Evolutionary conservation across 1,139 yeast genomes (phyloP).

Genomic region (Geotrichum reessii): DNA sequence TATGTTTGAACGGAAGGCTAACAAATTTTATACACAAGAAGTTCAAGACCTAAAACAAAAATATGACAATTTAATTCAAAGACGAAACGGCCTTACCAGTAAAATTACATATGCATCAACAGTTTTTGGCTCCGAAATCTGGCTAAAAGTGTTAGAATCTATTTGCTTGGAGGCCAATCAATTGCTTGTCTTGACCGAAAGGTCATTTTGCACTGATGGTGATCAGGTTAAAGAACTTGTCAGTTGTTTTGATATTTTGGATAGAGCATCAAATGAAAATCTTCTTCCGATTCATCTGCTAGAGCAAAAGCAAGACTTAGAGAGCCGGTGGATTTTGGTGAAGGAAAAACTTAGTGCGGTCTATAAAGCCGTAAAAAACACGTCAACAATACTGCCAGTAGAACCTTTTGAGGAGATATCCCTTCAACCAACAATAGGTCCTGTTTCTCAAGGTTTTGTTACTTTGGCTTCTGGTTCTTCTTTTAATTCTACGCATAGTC

Average conservation of each 20-base stretch:
- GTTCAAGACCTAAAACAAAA: slow-evolving; percentile 38
- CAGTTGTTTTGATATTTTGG: slow-evolving; percentile 11
- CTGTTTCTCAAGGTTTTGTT: background rate
- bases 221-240: background rate
- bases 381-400: background rate
- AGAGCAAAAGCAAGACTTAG: slow-evolving; percentile 8
- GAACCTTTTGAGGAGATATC: background rate
- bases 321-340: slow-evolving; percentile 7
- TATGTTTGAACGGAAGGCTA: slow-evolving; percentile 39
- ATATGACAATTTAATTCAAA: slow-evolving; percentile 40
- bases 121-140: slow-evolving; percentile 49
- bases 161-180: slow-evolving; percentile 26
- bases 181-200: slow-evolving; percentile 19
- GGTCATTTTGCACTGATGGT: background rate
- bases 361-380: background rate
- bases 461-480: background rate
- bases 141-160: slow-evolving; percentile 40
- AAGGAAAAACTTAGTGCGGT: background rate
- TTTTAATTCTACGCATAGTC: background rate
- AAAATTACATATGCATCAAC: slow-evolving; percentile 42
- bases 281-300: slow-evolving; percentile 5
- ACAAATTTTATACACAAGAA: slow-evolving; percentile 35
- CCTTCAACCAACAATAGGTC: background rate
- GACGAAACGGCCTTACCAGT: slow-evolving; percentile 41
- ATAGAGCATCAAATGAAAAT: slow-evolving; percentile 6